A percentile compares a stretch with the other conserved stretches of the same genome.
These are phyloP conservation scores for Rickenella mellea DNA, from an alignment of 768 basidiomycete species.

Conservation along the genomic window DNA sequence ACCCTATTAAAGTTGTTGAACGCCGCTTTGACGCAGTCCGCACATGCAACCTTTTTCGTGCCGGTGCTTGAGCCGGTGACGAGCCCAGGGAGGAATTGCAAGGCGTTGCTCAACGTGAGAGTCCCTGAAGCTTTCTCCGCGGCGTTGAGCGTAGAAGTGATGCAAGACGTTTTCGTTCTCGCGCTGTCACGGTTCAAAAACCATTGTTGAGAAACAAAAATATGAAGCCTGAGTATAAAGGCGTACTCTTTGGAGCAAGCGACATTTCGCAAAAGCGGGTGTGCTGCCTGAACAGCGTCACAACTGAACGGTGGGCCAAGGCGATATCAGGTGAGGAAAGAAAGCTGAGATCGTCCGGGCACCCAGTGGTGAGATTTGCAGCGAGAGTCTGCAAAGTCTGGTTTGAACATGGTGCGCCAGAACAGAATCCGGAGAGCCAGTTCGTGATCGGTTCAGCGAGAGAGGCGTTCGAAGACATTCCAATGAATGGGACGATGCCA, in stretches of 20 bases:
- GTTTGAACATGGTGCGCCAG: slow-evolving; percentile 45
- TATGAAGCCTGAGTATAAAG: neutral
- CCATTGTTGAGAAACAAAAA: neutral
- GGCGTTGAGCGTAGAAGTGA: slow-evolving; percentile 39
- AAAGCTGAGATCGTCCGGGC: slow-evolving; percentile 24
- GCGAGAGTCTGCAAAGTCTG: slow-evolving; percentile 46
- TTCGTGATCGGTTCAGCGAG: slow-evolving; percentile 36
- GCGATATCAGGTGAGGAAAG: slow-evolving; percentile 14
- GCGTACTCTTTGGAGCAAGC: slow-evolving; percentile 61
- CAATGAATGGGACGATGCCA: slow-evolving; percentile 31
- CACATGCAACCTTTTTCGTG: slow-evolving; percentile 21
- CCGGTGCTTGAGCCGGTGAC: slow-evolving; percentile 3
- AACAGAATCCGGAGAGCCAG: slow-evolving; percentile 55
- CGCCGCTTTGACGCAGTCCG: slow-evolving; percentile 22
- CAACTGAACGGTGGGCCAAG: slow-evolving; percentile 5
- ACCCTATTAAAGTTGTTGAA: slow-evolving; percentile 18
- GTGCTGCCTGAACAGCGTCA: slow-evolving; percentile 27
- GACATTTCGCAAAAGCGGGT: slow-evolving; percentile 43
- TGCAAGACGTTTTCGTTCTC: slow-evolving; percentile 36
- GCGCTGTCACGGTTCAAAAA: slow-evolving; percentile 15
- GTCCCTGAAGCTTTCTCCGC: slow-evolving; percentile 15
- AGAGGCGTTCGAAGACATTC: slow-evolving; percentile 20
- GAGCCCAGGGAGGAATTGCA: slow-evolving; percentile 8
- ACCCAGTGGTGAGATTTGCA: slow-evolving; percentile 42
- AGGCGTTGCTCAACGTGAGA: slow-evolving; percentile 15